These are phyloP conservation scores for Suzukiozyma palmioleophila DNA, from an alignment of 1,139 yeast genomes.

Conservation along the genomic window DNA sequence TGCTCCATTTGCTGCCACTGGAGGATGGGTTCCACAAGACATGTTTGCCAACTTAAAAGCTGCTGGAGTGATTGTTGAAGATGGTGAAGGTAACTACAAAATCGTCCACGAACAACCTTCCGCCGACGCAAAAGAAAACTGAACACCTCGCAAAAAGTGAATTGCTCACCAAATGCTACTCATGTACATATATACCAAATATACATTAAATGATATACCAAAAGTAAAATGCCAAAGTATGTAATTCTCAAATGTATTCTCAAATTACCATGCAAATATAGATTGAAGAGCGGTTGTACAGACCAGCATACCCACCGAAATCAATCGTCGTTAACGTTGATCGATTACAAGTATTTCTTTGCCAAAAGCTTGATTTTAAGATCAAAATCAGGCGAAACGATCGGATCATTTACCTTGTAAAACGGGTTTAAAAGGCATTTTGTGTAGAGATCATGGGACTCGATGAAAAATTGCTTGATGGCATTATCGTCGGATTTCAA, in stretches of 20 bases:
- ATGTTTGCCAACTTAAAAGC: conserved; percentile 69
- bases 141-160: background rate
- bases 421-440: conserved; percentile 86
- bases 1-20: conserved; percentile 84
- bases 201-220: background rate
- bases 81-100: conserved; percentile 31
- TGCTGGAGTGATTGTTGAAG: conserved; percentile 55
- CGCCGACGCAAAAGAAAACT: conserved; percentile 14
- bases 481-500: conserved; percentile 59
- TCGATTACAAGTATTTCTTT: conserved; percentile 58
- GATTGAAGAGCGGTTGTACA: too few species aligned
- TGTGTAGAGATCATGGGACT: conserved; percentile 81
- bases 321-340: too few species aligned
- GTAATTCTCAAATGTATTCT: too few species aligned
- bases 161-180: background rate
- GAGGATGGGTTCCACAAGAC: conserved; percentile 95
- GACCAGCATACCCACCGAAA: too few species aligned
- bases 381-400: conserved; percentile 74
- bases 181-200: background rate
- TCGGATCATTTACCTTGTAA: conserved; percentile 71
- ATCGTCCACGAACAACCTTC: conserved; percentile 39
- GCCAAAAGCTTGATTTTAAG: conserved; percentile 67
- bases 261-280: too few species aligned
- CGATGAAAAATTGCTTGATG: conserved; percentile 78
- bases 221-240: background rate